These are phyloP conservation scores for Echria macrotheca DNA, from an alignment of 495 filamentous ascomycete genomes.

Conservation along the genomic window DNA sequence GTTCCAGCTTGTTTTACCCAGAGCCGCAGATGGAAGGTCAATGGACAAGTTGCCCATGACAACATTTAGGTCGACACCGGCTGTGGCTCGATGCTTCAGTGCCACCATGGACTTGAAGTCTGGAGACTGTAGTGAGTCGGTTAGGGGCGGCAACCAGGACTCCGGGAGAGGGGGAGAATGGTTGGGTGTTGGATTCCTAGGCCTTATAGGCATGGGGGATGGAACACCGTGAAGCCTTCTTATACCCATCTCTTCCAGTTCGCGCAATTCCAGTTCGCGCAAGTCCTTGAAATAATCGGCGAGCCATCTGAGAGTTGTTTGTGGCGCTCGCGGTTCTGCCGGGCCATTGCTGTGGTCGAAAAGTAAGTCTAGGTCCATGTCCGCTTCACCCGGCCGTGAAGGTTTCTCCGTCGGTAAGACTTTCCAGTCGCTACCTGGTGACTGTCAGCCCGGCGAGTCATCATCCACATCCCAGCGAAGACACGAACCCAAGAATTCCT, in stretches of 20 bases:
- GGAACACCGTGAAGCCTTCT: too few relatives aligned
- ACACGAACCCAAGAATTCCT: too few relatives aligned
- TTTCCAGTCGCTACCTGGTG: background rate
- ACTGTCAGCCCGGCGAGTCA: background rate
- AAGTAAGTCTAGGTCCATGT: background rate
- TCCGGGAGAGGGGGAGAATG: too few relatives aligned
- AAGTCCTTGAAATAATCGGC: background rate
- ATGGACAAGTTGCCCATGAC: conserved; percentile 2
- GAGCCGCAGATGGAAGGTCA: background rate
- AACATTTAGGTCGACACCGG: background rate
- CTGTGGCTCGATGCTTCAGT: background rate
- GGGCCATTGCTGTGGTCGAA: background rate
- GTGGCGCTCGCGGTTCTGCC: background rate
- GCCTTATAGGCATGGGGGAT: too few relatives aligned
- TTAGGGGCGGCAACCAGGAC: background rate
- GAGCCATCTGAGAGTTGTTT: background rate
- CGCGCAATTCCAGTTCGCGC: background rate
- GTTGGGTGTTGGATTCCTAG: too few relatives aligned
- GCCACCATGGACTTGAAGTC: conserved; percentile 1
- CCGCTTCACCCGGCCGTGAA: background rate
- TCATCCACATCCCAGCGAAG: background rate
- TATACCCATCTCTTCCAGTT: too few relatives aligned
- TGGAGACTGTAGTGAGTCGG: conserved; percentile 1
- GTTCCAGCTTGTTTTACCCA: conserved; percentile 4
- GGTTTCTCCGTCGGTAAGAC: background rate